A percentile compares a stretch with the other conserved stretches of the same genome.
Evolutionary conservation across 306 rosid genomes (phyloP).

Genomic region (Styphnolobium japonicum): DNA sequence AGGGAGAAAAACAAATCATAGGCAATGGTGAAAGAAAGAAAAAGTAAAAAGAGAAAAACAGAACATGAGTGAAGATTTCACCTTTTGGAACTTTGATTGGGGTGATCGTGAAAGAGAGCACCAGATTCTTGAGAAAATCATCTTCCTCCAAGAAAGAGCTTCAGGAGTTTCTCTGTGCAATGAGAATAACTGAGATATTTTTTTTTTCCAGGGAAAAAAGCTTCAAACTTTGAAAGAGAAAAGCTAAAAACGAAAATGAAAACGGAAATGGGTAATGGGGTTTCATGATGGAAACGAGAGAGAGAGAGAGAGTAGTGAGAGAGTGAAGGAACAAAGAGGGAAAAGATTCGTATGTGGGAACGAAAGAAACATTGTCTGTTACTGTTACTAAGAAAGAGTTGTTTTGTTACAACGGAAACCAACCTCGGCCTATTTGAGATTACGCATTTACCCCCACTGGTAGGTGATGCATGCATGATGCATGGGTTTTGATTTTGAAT

Average conservation of each 20-base stretch:
- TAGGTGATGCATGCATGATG: background rate
- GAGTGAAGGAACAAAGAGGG: background rate
- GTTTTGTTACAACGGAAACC: too few species aligned
- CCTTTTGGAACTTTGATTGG: conserved; percentile 19
- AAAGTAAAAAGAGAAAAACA: background rate
- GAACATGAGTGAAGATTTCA: background rate
- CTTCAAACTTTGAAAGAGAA: background rate
- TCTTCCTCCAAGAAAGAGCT: background rate
- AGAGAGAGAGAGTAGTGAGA: background rate
- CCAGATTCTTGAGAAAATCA: conserved; percentile 35
- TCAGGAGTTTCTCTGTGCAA: background rate
- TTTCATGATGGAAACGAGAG: background rate
- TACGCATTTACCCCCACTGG: background rate
- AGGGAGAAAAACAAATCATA: too few species aligned
- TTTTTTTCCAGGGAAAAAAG: background rate
- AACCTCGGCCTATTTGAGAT: background rate
- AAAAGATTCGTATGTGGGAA: background rate
- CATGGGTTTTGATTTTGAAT: too few species aligned
- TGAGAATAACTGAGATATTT: background rate
- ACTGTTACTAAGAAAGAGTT: too few species aligned
- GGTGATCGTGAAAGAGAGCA: conserved; percentile 30
- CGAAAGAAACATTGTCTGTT: background rate
- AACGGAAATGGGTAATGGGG: background rate
- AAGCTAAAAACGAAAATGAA: background rate
- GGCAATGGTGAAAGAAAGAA: too few species aligned